phyloP scores from a whole-genome alignment of 176 grass and related monocot species.

The Areca catechu region DNA sequence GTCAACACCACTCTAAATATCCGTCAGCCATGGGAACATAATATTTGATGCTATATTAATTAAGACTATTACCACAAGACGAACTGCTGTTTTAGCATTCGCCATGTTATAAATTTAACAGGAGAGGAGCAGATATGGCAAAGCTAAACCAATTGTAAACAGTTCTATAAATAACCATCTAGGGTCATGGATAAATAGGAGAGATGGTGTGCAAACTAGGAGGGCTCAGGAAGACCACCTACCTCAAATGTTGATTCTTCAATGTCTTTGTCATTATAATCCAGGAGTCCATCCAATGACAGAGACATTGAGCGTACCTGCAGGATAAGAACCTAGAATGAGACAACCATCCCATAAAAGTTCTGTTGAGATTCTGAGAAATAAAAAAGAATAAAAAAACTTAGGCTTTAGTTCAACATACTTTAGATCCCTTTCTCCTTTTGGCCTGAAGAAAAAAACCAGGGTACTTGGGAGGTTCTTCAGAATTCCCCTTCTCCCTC shows the following conservation, averaged over 20 bases:
- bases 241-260: slow-evolving; percentile 98
- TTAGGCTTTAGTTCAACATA: slow-evolving; percentile 30
- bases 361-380: slow-evolving; percentile 1
- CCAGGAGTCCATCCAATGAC: slow-evolving; percentile 85
- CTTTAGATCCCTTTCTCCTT: slow-evolving; percentile 72
- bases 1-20: no score
- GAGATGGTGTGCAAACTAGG: slow-evolving; percentile 10
- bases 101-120: no score
- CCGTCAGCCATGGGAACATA: no score
- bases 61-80: no score
- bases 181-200: no score
- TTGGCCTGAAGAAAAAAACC: slow-evolving; percentile 77
- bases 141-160: no score
- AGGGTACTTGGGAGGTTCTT: slow-evolving; percentile 80
- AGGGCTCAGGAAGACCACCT: slow-evolving; percentile 9
- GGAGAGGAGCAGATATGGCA: no score
- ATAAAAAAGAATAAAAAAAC: slow-evolving; percentile 2
- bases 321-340: slow-evolving; percentile 14
- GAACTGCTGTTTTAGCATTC: no score
- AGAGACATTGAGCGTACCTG: slow-evolving; percentile 73
- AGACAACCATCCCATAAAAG: slow-evolving; percentile 12
- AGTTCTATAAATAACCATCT: no score
- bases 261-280: slow-evolving; percentile 86
- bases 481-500: slow-evolving; percentile 53
- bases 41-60: no score